Evolutionary conservation across 371 early-diverging fungal species (phyloP), one percentile per base, ranked within the genome.

Genomic region (Mucor velutinosus): DNA sequence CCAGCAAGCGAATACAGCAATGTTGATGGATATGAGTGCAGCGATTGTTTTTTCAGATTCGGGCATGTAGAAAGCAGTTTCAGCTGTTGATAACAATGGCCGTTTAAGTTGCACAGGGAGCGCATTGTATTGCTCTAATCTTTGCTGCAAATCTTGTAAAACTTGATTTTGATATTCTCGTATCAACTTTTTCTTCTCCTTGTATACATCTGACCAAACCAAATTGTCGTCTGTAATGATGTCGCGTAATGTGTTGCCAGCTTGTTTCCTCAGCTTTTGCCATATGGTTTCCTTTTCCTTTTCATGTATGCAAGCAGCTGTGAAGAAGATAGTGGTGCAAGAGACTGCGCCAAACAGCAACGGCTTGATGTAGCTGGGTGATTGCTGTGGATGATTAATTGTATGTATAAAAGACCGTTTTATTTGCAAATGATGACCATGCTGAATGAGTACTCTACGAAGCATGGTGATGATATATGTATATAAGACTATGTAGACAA

Each of bases 1-100:
- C 93, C 93, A 94, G 21, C 29, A 76, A 3, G 69, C 78, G 80
- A 91, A 92, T 7, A 93, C 89, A 2, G 79, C 69, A 1, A 84
- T 57, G 60, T 94, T 90, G 51, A 90, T 35, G 7, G 79, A 90
- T 17, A 88, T 86, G 21, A 93, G 68, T 7, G 71, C 66, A 58
- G 81, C 79, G 19, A 87, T 73, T 15, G 87, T 85, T 33, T 78
- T 74, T 58, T 89, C 79, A 17, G 82, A 79, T 1, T 77, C 78
- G 11, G 79, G 70, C 21, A 84, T 59, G 1, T 65, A 56, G 60
- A 80, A 58, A 70, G 78, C 78, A 7, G 68, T 76, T 63, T 80
- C 72, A 1, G 73, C 67, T 4, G 74, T 58, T 4, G 78, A 73
- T 27, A 79, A 43, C 21, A 62, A 69, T 0, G 76, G 71, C 35